A percentile compares a stretch with the other conserved stretches of the same genome.
phyloP scores from a whole-genome alignment of 495 filamentous ascomycete genomes.

The Tirmania nivea region DNA sequence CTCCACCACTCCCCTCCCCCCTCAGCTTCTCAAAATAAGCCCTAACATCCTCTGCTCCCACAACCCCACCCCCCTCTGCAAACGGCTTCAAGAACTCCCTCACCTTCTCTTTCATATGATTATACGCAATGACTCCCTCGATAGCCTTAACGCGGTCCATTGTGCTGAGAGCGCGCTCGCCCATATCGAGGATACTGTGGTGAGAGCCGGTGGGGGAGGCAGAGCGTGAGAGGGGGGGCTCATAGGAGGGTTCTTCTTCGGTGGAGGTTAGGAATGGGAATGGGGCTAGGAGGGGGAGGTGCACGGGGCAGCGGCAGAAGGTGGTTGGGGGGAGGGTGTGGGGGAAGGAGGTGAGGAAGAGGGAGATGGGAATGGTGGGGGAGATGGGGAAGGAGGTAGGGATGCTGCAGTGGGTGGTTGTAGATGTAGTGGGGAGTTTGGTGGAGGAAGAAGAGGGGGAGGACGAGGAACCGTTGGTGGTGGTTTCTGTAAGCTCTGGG shows the following conservation, averaged over 20 bases:
- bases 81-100: slow-evolving; percentile 84
- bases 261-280: slow-evolving; percentile 49
- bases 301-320: slow-evolving; percentile 48
- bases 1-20: slow-evolving; percentile 49
- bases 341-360: slow-evolving; percentile 69
- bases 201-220: slow-evolving; percentile 29
- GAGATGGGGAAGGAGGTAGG: slow-evolving; percentile 29
- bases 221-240: slow-evolving; percentile 57
- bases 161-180: slow-evolving; percentile 70
- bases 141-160: slow-evolving; percentile 84
- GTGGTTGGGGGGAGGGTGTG: slow-evolving; percentile 50
- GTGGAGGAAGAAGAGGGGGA: slow-evolving; percentile 7
- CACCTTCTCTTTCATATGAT: slow-evolving; percentile 79
- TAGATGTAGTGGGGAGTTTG: slow-evolving; percentile 8
- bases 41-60: slow-evolving; percentile 88
- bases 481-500: not conserved
- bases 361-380: slow-evolving; percentile 39
- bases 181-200: slow-evolving; percentile 54
- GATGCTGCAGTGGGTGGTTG: slow-evolving; percentile 23
- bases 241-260: slow-evolving; percentile 83
- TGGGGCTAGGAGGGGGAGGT: slow-evolving; percentile 5
- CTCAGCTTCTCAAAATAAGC: slow-evolving; percentile 81
- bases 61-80: slow-evolving; percentile 65
- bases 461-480: slow-evolving; percentile 5
- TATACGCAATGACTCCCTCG: slow-evolving; percentile 94